Evolutionary conservation across 495 filamentous ascomycete species (phyloP).

Genomic region (Usnea hakonensis): DNA sequence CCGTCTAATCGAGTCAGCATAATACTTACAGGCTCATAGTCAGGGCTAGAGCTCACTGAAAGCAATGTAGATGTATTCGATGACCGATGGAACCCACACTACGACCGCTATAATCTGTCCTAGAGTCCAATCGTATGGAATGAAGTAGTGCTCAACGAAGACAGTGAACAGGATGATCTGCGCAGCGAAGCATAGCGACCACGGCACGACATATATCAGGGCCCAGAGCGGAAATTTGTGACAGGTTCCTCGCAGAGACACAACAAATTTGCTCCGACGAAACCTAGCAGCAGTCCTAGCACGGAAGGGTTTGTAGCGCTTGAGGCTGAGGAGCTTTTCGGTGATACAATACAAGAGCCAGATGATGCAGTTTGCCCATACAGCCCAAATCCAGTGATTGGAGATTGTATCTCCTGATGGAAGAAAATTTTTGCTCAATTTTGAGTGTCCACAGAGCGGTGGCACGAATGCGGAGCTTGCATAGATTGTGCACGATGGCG

Average conservation of each 20-base stretch:
- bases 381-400: constrained; percentile 1
- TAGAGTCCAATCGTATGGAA: constrained; percentile 3
- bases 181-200: background rate
- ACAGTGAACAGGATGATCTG: constrained; percentile 1
- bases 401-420: no score
- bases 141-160: background rate
- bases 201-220: background rate
- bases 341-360: constrained; percentile 1
- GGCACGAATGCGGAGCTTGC: no score
- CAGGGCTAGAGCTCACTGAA: constrained; percentile 11
- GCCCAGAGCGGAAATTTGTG: background rate
- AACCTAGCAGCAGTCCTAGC: background rate
- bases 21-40: background rate
- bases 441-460: no score
- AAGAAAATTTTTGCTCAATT: no score
- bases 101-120: constrained; percentile 9
- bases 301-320: background rate
- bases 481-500: no score
- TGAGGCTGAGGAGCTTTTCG: background rate
- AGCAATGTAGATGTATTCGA: background rate
- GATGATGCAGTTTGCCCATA: constrained; percentile 5
- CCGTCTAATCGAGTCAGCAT: background rate
- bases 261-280: background rate
- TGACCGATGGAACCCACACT: constrained; percentile 4
- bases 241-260: background rate